phyloP scores from a whole-genome alignment of 371 early-diverging fungal genomes.

The Mycotypha africana region DNA sequence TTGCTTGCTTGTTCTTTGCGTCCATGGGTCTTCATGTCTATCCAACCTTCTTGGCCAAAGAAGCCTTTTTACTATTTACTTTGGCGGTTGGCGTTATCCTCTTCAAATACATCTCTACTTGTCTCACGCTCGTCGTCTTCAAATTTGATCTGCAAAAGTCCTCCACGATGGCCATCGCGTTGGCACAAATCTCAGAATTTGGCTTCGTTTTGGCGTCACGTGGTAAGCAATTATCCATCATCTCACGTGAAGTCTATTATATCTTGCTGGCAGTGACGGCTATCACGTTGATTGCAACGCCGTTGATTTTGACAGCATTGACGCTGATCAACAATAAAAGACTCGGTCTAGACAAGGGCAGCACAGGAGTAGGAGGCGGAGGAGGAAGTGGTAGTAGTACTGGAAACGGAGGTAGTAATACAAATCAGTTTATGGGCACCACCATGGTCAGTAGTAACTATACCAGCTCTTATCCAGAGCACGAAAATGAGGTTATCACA shows the following conservation, averaged over 20 bases:
- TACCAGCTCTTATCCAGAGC: too few relatives aligned
- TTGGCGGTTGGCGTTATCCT: conserved; percentile 45
- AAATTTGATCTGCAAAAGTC: conserved; percentile 32
- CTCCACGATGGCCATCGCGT: conserved; percentile 47
- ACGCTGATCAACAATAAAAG: too few relatives aligned
- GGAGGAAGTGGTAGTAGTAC: too few relatives aligned
- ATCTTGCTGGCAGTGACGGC: conserved; percentile 50
- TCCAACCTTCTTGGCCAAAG: conserved; percentile 51
- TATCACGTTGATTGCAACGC: conserved; percentile 48
- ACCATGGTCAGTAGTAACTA: too few relatives aligned
- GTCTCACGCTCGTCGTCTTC: conserved; percentile 30
- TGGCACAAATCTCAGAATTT: conserved; percentile 61
- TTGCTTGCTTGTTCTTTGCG: conserved; percentile 60
- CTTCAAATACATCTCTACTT: conserved; percentile 45
- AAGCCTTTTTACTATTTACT: conserved; percentile 43
- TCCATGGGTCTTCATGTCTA: conserved; percentile 63
- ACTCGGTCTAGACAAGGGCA: too few relatives aligned
- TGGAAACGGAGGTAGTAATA: too few relatives aligned
- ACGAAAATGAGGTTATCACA: too few relatives aligned
- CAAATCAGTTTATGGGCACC: too few relatives aligned
- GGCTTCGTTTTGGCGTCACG: conserved; percentile 56
- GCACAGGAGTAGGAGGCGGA: too few relatives aligned
- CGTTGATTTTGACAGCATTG: conserved; percentile 49
- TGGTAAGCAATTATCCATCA: conserved; percentile 49
- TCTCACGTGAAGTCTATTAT: conserved; percentile 57